Conservation (phyloP, 2,329 filamentous ascomycete genomes). For the Botrytis hyacinthi region DNA sequence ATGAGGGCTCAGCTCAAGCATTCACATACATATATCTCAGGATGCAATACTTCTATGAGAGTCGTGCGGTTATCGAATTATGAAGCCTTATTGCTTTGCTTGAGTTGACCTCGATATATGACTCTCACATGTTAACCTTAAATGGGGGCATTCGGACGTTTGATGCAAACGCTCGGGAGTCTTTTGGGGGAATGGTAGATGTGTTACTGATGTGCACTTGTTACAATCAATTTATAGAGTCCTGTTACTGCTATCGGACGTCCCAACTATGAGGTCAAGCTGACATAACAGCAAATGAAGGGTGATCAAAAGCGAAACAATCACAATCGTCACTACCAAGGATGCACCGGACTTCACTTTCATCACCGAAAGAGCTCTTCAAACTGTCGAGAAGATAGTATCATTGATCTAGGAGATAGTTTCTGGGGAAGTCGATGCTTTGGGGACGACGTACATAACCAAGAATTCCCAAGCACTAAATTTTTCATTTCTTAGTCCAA, state of each 20-base stretch:
- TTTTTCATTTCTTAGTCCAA: slow-evolving; percentile 73
- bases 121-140: not conserved
- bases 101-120: not conserved
- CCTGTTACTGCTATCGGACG: not conserved
- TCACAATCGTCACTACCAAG: not conserved
- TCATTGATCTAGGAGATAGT: not conserved
- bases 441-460: not conserved
- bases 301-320: not conserved
- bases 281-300: not conserved
- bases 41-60: not conserved
- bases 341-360: not conserved
- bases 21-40: not conserved
- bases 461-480: not conserved
- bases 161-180: too few relatives aligned
- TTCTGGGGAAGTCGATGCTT: not conserved
- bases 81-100: not conserved
- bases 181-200: not conserved
- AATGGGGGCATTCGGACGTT: not conserved
- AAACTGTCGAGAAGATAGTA: not conserved
- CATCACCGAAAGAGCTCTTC: not conserved
- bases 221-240: not conserved
- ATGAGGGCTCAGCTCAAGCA: not conserved
- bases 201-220: not conserved
- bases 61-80: not conserved
- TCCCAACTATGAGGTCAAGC: not conserved